Conservation (phyloP, 2,329 filamentous ascomycete species). For the Leptographium wingfieldii region DNA sequence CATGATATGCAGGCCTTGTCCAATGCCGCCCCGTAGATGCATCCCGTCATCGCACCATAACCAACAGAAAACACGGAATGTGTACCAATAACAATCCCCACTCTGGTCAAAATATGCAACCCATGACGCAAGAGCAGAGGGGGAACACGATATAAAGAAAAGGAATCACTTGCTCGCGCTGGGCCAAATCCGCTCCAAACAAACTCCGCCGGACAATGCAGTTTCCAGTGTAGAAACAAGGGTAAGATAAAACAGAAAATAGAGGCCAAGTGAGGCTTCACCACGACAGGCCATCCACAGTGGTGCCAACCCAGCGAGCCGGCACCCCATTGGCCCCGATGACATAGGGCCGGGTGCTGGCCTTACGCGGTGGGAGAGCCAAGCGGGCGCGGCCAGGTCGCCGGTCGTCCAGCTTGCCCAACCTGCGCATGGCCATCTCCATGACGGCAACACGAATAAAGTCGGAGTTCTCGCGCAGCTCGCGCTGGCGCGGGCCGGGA, state of each 20-base stretch:
- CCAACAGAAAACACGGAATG: neutral
- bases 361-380: slow-evolving; percentile 53
- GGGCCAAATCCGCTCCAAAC: neutral
- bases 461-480: slow-evolving; percentile 57
- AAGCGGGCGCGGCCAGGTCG: slow-evolving; percentile 55
- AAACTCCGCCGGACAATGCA: neutral
- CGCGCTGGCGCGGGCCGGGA: slow-evolving; percentile 44
- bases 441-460: slow-evolving; percentile 60
- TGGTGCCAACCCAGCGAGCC: slow-evolving; percentile 36
- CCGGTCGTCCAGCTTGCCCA: slow-evolving; percentile 53
- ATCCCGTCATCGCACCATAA: neutral
- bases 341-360: slow-evolving; percentile 39
- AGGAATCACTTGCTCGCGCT: neutral
- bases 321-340: slow-evolving; percentile 47
- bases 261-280: neutral
- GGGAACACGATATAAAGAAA: neutral
- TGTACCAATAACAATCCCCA: neutral
- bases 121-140: neutral
- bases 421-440: slow-evolving; percentile 59
- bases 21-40: neutral
- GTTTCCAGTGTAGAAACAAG: neutral
- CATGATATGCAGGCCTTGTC: neutral
- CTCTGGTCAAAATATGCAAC: neutral
- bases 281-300: neutral
- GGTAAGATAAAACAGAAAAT: neutral